Evolutionary conservation across 2,329 filamentous ascomycete species (phyloP).

Genomic region (Pseudocercospora musae): DNA sequence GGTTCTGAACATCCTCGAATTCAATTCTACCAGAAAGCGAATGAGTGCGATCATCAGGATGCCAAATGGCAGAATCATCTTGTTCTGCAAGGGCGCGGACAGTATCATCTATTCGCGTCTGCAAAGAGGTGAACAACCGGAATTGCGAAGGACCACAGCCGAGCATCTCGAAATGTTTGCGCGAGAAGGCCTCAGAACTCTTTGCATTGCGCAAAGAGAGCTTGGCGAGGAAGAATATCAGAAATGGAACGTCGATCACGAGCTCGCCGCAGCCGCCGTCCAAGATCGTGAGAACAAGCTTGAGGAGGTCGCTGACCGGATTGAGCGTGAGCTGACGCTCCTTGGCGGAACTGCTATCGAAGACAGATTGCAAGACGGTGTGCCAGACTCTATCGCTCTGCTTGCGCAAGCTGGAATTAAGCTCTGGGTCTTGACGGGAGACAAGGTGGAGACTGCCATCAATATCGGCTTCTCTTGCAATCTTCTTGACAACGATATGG

Average conservation of each 20-base stretch:
- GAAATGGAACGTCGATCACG: constrained; percentile 81
- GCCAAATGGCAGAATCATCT: constrained; percentile 82
- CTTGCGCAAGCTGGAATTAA: constrained; percentile 94
- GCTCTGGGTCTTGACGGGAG: constrained; percentile 95
- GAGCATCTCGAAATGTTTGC: constrained; percentile 97
- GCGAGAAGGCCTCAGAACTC: constrained; percentile 85
- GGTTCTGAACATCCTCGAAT: constrained; percentile 92
- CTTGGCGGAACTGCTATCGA: constrained; percentile 95
- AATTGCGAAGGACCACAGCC: constrained; percentile 78
- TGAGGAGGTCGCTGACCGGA: constrained; percentile 81
- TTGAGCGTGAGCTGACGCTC: constrained; percentile 84
- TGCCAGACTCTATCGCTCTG: constrained; percentile 90
- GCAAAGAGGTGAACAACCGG: constrained; percentile 77
- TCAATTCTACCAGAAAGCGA: constrained; percentile 92
- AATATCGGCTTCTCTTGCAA: constrained; percentile 99
- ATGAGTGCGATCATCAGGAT: constrained; percentile 98
- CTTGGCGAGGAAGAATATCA: constrained; percentile 79
- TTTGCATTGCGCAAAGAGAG: constrained; percentile 85
- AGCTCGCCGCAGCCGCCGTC: constrained; percentile 78
- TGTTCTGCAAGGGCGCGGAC: constrained; percentile 97
- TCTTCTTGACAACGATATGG: constrained; percentile 95
- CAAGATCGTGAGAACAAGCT: constrained; percentile 88
- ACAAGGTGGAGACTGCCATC: constrained; percentile 99
- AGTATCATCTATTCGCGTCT: constrained; percentile 94
- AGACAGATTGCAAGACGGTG: constrained; percentile 92